These are phyloP conservation scores for Athelia sp. DNA, from an alignment of 1,284 basidiomycete species.

Conservation along the genomic window DNA sequence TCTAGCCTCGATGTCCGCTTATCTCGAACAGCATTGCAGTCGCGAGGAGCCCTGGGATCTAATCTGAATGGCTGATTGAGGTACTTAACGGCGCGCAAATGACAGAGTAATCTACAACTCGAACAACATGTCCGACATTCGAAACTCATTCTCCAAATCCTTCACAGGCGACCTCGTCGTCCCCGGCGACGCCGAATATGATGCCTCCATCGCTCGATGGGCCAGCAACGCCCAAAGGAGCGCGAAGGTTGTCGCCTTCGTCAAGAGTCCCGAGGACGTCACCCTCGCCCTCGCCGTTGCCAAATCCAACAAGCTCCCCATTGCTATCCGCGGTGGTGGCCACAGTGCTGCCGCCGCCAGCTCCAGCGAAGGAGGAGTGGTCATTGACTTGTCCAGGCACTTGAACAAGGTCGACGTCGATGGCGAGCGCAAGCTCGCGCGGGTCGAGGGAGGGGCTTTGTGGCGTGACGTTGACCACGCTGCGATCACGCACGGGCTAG, in stretches of 20 bases:
- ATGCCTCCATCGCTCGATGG: slow-evolving; percentile 18
- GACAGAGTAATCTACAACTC: too few relatives aligned
- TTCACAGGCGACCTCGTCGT: slow-evolving; percentile 14
- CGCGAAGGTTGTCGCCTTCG: slow-evolving; percentile 23
- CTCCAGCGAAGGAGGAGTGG: slow-evolving; percentile 31
- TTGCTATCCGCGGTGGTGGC: slow-evolving; percentile 34
- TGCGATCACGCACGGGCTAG: slow-evolving; percentile 25
- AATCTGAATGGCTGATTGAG: too few relatives aligned
- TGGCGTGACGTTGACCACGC: slow-evolving; percentile 32
- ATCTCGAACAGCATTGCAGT: too few relatives aligned
- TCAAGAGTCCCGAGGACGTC: slow-evolving; percentile 16
- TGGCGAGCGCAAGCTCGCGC: slow-evolving; percentile 19
- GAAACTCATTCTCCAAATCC: neutral
- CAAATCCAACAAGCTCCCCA: slow-evolving; percentile 17
- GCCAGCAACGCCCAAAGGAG: slow-evolving; percentile 15
- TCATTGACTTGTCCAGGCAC: slow-evolving; percentile 32
- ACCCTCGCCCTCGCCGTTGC: slow-evolving; percentile 21
- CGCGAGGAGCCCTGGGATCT: too few relatives aligned
- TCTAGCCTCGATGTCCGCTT: too few relatives aligned
- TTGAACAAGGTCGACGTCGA: slow-evolving; percentile 28
- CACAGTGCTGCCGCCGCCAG: slow-evolving; percentile 32
- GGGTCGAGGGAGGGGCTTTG: slow-evolving; percentile 32
- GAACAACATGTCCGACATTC: neutral
- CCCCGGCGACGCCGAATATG: slow-evolving; percentile 15
- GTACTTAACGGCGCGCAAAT: too few relatives aligned